Evolutionary conservation across 163 green algal genomes (phyloP).

Genomic region (Coccomyxa subellipsoidea): DNA sequence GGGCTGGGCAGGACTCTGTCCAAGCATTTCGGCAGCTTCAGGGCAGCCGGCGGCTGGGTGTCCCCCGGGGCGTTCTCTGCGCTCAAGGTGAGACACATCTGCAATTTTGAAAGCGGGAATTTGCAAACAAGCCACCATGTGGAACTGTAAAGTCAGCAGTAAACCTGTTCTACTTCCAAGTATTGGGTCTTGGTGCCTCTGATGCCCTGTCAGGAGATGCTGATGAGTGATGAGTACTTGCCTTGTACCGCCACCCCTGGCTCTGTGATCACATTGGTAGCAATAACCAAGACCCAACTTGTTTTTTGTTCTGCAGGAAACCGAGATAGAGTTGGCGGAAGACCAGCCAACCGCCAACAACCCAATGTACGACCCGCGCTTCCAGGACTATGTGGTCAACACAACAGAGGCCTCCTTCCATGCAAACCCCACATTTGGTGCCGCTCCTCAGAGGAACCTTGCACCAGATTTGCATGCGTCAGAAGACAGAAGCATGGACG

Average conservation of each 20-base stretch:
- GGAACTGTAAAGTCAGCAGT: too few species aligned
- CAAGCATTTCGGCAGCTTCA: neutral
- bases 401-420: neutral
- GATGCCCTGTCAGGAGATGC: too few species aligned
- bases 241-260: too few species aligned
- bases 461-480: too few species aligned
- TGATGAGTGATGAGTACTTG: too few species aligned
- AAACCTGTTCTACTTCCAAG: too few species aligned
- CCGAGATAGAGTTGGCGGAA: neutral
- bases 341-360: neutral
- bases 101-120: neutral
- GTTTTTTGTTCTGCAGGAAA: neutral
- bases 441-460: too few species aligned
- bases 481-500: too few species aligned
- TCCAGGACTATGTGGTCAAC: neutral
- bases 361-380: neutral
- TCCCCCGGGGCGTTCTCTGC: neutral
- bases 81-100: neutral
- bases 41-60: neutral
- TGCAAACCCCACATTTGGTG: neutral
- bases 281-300: too few species aligned
- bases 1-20: neutral
- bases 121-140: too few species aligned
- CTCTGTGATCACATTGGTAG: too few species aligned
- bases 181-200: too few species aligned